Base-by-base conservation (phyloP, 2,329 filamentous ascomycete genomes). In the Trichothecium sympodiale region DNA sequence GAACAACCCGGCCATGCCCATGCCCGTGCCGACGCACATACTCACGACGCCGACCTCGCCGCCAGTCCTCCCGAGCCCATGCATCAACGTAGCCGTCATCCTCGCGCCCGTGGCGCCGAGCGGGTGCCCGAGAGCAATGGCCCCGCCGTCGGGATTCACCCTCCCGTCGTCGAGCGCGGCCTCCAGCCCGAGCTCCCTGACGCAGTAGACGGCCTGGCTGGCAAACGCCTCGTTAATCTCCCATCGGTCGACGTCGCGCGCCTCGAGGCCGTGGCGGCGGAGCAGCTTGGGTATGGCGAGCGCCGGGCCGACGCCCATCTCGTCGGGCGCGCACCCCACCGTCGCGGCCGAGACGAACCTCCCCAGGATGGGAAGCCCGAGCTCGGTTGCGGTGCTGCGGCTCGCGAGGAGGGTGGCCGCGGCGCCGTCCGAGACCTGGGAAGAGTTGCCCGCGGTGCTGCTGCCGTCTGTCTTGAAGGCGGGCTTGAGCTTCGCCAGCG, bases 281-380 rank as follows among this genome's bases (percentile, higher is more conserved):
- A 95, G 67, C 15, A 94, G 67, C 54, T 80, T 83, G 6, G 88
- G 88, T 35, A 95, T 89, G 0, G 85, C 88, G 18, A 94, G 53
- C 0, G 86, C 85, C 0, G 89, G 88, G 0, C 89, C 88, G 39
- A 95, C 69, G 28, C 89, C 88, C 89, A 96, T 95, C 69, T 94
- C 87, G 51, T 94, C 86, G 0, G 89, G 88, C 35, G 67, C 69
- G 54, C 85, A 93, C 10, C 89, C 88, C 0, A 78, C 76, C 9
- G 84, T 79, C 20, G 77, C 71, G 2, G 83, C 80, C 1, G 74
- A 80, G 1, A 87, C 83, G 65, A 88, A 95, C 56, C 83, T 86
- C 26, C 82, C 88, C 39, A 93, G 77, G 49, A 94, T 84, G 12
- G 66, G 59, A 1, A 94, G 66, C 0, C 86, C 86, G 0, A 94